Percentiles rank a stretch among this genome's conserved stretches.
Conservation (phyloP, 2,329 filamentous ascomycete species). For the Elsinoe perseae region DNA sequence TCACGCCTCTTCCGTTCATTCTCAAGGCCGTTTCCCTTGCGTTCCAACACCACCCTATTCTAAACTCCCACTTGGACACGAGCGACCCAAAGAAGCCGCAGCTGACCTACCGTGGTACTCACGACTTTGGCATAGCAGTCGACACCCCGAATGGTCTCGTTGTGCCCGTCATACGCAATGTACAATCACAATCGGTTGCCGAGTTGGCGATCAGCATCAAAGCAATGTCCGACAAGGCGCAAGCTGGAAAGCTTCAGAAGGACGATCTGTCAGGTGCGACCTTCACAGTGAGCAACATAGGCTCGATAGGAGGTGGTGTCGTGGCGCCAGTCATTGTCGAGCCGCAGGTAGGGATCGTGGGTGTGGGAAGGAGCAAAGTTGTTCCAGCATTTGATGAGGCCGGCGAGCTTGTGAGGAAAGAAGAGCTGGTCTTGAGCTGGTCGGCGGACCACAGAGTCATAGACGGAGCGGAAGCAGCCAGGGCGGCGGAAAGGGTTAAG, state of each 20-base stretch:
- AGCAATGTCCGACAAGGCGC: slow-evolving; percentile 65
- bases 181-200: slow-evolving; percentile 66
- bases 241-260: slow-evolving; percentile 64
- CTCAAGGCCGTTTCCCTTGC: slow-evolving; percentile 90
- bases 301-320: slow-evolving; percentile 87
- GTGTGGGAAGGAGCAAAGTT: slow-evolving; percentile 70
- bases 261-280: slow-evolving; percentile 78
- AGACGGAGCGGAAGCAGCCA: slow-evolving; percentile 88
- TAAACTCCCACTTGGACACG: slow-evolving; percentile 77
- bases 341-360: slow-evolving; percentile 84
- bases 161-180: slow-evolving; percentile 85
- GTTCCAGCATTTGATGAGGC: slow-evolving; percentile 66
- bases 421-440: slow-evolving; percentile 90
- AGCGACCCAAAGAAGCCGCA: slow-evolving; percentile 57
- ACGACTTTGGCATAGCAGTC: slow-evolving; percentile 95
- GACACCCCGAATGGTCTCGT: slow-evolving; percentile 83
- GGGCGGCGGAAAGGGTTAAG: slow-evolving; percentile 75
- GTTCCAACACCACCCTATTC: slow-evolving; percentile 69
- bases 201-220: slow-evolving; percentile 69
- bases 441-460: slow-evolving; percentile 90
- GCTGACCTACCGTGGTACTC: slow-evolving; percentile 69
- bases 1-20: slow-evolving; percentile 90
- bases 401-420: slow-evolving; percentile 59
- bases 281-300: slow-evolving; percentile 94
- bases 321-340: slow-evolving; percentile 86